Percentiles rank a stretch among this genome's conserved stretches.
phyloP scores from a whole-genome alignment of 2,329 filamentous ascomycete species.

The Aureobasidium melanogenum region DNA sequence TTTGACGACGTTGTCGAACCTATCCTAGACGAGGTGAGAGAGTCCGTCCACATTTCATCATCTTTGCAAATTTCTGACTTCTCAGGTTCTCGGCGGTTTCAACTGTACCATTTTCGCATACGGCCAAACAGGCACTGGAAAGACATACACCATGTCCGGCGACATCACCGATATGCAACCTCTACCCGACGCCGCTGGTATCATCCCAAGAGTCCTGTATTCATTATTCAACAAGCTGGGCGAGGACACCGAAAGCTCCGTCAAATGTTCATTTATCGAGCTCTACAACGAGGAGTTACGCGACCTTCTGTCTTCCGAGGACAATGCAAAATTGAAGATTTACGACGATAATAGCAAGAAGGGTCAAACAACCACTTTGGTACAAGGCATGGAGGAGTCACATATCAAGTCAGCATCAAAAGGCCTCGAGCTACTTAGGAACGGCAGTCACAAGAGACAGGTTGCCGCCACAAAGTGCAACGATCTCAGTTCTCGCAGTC shows the following conservation, averaged over 20 bases:
- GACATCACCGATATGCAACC: slow-evolving; percentile 91
- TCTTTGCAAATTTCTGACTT: neutral
- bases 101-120: slow-evolving; percentile 99
- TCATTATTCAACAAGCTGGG: slow-evolving; percentile 80
- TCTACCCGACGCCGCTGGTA: slow-evolving; percentile 83
- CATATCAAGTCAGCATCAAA: slow-evolving; percentile 79
- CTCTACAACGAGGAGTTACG: slow-evolving; percentile 96
- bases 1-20: slow-evolving; percentile 94
- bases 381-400: slow-evolving; percentile 96
- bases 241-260: slow-evolving; percentile 68
- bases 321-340: slow-evolving; percentile 82
- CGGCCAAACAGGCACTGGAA: slow-evolving; percentile 94
- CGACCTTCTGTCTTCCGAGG: slow-evolving; percentile 76
- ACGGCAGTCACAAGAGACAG: slow-evolving; percentile 86
- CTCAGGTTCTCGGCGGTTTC: slow-evolving; percentile 80
- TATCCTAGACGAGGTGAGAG: slow-evolving; percentile 75
- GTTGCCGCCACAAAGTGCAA: slow-evolving; percentile 99
- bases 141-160: slow-evolving; percentile 98
- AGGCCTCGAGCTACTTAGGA: slow-evolving; percentile 80
- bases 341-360: slow-evolving; percentile 84
- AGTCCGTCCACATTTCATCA: neutral
- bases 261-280: slow-evolving; percentile 98
- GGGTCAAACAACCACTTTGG: slow-evolving; percentile 74
- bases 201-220: slow-evolving; percentile 85
- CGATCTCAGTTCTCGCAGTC: slow-evolving; percentile 90